Evolutionary conservation across 2,329 filamentous ascomycete species (phyloP).

Genomic region (Colletotrichum horii): DNA sequence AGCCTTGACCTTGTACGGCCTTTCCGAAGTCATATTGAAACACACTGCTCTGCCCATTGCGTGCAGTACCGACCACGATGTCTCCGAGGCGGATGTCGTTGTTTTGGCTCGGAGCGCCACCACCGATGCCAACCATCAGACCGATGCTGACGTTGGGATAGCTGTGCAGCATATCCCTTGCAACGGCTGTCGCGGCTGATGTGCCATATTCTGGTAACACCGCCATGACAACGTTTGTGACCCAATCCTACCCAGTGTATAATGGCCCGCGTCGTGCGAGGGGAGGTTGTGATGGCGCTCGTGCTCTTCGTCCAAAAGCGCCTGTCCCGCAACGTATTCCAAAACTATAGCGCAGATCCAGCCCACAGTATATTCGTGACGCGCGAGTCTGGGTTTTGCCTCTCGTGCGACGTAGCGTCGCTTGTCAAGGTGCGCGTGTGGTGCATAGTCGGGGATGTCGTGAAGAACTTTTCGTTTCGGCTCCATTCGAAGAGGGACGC

Average conservation of each 20-base stretch:
- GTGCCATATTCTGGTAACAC: conserved; percentile 24
- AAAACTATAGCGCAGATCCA: conserved; percentile 12
- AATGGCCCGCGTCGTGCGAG: conserved; percentile 19
- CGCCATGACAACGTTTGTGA: conserved; percentile 26
- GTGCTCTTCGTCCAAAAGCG: background rate
- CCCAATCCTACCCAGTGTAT: conserved; percentile 22
- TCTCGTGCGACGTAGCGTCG: background rate
- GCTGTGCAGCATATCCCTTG: conserved; percentile 30
- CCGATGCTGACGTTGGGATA: conserved; percentile 34
- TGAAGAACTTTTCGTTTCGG: background rate
- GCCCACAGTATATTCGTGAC: background rate
- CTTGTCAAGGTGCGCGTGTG: background rate
- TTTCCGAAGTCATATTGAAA: conserved; percentile 32
- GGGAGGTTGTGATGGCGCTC: background rate
- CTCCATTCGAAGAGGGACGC: accelerated
- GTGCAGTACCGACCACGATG: conserved; percentile 7
- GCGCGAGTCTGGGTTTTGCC: background rate
- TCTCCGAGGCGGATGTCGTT: conserved; percentile 37
- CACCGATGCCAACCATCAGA: conserved; percentile 39
- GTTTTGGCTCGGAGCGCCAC: conserved; percentile 36
- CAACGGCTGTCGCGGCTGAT: conserved; percentile 22
- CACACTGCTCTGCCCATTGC: conserved; percentile 20
- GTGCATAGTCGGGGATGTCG: background rate
- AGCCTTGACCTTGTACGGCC: conserved; percentile 19
- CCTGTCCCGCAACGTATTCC: background rate